Evolutionary conservation across 176 grass and related monocot genomes (phyloP).

Genomic region (Phyllostachys edulis): DNA sequence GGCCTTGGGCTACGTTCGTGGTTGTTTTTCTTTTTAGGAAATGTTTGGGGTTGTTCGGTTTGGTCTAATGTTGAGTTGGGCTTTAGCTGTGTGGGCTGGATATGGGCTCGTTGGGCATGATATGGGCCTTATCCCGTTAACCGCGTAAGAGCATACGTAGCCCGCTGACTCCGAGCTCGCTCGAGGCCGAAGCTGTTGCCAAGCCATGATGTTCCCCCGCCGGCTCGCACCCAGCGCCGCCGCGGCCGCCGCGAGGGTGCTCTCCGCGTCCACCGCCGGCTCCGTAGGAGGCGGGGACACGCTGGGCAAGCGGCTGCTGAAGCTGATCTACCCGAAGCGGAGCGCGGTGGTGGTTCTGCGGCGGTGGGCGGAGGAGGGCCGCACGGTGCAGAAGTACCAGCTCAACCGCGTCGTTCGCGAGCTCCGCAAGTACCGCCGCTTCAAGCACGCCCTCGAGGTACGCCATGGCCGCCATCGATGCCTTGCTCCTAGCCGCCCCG

Average conservation of each 20-base stretch:
- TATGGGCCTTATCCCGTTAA: not conserved
- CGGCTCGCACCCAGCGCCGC: conserved; percentile 15
- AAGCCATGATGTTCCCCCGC: conserved; percentile 41
- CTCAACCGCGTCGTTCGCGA: conserved; percentile 82
- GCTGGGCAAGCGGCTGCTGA: conserved; percentile 58
- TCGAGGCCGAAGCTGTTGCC: not conserved
- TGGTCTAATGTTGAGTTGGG: not conserved
- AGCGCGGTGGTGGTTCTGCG: conserved; percentile 73
- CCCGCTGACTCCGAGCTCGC: not conserved
- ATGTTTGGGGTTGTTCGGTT: too few relatives aligned
- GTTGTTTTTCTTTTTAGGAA: too few relatives aligned
- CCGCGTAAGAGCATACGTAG: not conserved
- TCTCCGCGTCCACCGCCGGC: not conserved
- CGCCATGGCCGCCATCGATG: not conserved
- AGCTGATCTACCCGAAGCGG: conserved; percentile 63
- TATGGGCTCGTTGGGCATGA: not conserved
- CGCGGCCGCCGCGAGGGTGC: conserved; percentile 8
- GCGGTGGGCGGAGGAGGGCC: conserved; percentile 68
- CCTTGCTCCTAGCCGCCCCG: not conserved
- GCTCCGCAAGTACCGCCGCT: conserved; percentile 73
- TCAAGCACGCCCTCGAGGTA: conserved; percentile 89
- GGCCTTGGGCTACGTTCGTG: too few relatives aligned
- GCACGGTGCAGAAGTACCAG: conserved; percentile 75
- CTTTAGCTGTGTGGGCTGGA: not conserved
- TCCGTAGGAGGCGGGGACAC: conserved; percentile 24